Conservation (phyloP, 305 asterid species). For the Rubia occidens region DNA sequence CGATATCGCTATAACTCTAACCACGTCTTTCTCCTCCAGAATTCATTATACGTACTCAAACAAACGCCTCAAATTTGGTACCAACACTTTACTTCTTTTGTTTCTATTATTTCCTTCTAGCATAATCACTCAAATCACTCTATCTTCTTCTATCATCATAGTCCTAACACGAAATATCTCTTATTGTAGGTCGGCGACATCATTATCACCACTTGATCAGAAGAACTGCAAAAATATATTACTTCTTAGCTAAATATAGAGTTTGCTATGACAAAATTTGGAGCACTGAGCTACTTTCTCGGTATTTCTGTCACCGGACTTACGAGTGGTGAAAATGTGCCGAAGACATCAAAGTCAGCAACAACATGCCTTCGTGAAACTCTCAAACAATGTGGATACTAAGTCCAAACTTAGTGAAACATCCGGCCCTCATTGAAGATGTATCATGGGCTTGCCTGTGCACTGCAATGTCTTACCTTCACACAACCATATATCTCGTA, state of each 20-base stretch:
- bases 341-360: neutral
- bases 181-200: neutral
- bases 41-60: no score
- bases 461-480: neutral
- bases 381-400: neutral
- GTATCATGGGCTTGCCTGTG: neutral
- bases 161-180: neutral
- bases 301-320: neutral
- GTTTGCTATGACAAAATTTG: constrained; percentile 4
- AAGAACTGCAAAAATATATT: neutral
- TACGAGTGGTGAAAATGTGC: neutral
- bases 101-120: no score
- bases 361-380: neutral
- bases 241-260: neutral
- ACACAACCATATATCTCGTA: neutral
- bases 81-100: no score
- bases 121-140: neutral
- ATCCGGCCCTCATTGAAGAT: neutral
- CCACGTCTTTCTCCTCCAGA: no score
- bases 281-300: neutral
- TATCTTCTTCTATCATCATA: neutral
- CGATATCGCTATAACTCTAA: no score
- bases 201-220: neutral
- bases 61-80: no score
- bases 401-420: neutral